phyloP scores from a whole-genome alignment of 2,329 filamentous ascomycete species.

The Ambrosiella cleistominuta region DNA sequence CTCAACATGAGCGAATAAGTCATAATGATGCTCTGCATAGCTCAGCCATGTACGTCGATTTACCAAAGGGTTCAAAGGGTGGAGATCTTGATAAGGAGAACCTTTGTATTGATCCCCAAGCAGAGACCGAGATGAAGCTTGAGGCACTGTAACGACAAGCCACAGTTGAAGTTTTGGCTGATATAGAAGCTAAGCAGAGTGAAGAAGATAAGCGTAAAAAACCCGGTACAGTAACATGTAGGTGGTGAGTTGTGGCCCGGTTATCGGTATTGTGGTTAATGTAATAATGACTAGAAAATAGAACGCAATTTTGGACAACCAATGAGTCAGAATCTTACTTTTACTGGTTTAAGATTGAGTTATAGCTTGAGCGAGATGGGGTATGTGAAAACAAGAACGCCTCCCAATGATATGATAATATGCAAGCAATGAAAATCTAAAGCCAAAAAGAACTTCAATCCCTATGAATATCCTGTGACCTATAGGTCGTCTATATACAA shows the following conservation, averaged over 20 bases:
- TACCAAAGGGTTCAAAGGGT: too few relatives aligned
- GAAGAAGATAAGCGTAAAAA: not conserved
- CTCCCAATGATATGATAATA: too few relatives aligned
- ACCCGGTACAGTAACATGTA: not conserved
- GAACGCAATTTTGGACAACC: too few relatives aligned
- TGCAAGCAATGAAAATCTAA: too few relatives aligned
- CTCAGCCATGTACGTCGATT: too few relatives aligned
- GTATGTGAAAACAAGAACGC: not conserved
- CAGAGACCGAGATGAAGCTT: not conserved
- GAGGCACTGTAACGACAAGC: not conserved
- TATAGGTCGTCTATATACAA: too few relatives aligned
- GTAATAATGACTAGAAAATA: too few relatives aligned
- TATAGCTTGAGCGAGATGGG: not conserved
- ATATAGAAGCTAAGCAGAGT: not conserved
- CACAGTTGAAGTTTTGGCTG: not conserved
- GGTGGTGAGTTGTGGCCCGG: not conserved
- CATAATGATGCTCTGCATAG: too few relatives aligned
- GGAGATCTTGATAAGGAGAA: not conserved
- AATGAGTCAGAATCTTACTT: too few relatives aligned
- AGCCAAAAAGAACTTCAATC: too few relatives aligned
- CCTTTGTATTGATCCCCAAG: not conserved
- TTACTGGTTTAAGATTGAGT: not conserved
- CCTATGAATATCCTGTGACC: too few relatives aligned
- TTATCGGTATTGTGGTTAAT: not conserved
- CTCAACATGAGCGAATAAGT: too few relatives aligned